Evolutionary conservation across 495 filamentous ascomycete species (phyloP), one percentile per base, ranked within the genome.

Genomic region (Parathielavia appendiculata): DNA sequence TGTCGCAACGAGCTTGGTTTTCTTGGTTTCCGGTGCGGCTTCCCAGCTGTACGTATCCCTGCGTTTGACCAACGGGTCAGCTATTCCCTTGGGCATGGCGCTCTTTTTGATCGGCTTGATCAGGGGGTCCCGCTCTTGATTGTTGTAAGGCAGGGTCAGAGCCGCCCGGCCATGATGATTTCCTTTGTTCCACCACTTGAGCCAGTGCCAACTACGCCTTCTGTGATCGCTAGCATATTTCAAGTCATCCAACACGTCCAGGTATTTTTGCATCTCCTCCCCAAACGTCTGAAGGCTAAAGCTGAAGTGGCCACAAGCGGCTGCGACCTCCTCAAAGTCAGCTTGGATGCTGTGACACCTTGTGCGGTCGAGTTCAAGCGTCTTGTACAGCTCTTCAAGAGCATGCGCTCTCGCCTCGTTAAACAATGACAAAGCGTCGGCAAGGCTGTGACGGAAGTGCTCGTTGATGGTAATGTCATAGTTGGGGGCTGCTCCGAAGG

Each of bases 281-380:
- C 91, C 91, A 70, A 97, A 90, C 60, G 90, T 86, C 56, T 91
- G 79, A 26, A 98, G 75, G 19, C 88, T 91, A 65, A 91, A 95
- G 66, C 86, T 89, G 68, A 97, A 98, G 67, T 97, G 90, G 4
- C 92, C 92, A 65, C 93, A 98, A 45, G 90, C 92, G 6, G 93
- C 93, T 34, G 91, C 90, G 10, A 97, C 91, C 71, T 98, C 93
- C 69, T 98, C 93, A 50, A 95, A 87, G 66, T 96, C 93, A 7
- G 93, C 93, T 59, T 92, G 87, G n/a, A 89, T 76, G 41, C 86
- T 85, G 35, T 88, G 76, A 2, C 82, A 80, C 34, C 82, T 77
- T 5, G 83, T 73, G 54, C 81, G 82, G 40, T 82, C 80, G 22
- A 89, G 74, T 53, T 90, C 84, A 54, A 89, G 87, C 43, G 78